A percentile compares a stretch with the other conserved stretches of the same genome.
Conservation (phyloP, 345 rosid genomes). For the Lepidium didymum region DNA sequence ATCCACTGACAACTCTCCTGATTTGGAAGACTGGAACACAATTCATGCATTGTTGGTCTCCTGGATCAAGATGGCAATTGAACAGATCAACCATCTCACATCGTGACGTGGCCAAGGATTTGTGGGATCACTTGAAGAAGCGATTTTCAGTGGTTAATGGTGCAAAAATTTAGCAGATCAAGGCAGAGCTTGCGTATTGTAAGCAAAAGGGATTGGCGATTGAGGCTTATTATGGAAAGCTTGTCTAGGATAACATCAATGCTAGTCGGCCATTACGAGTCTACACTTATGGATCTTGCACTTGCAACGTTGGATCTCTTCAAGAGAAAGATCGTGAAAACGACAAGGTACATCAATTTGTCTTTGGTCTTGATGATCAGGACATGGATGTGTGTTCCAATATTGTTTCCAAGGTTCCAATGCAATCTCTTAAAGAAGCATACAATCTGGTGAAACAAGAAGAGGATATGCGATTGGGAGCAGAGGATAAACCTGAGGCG, state of each 20-base stretch:
- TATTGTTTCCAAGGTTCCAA: too few species aligned
- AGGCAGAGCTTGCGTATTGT: not conserved
- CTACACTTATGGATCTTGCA: too few species aligned
- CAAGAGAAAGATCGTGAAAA: too few species aligned
- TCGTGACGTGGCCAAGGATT: not conserved
- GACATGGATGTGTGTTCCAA: rapidly evolving
- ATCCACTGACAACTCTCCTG: not conserved
- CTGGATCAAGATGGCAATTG: not conserved
- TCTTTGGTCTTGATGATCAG: too few species aligned
- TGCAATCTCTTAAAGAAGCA: too few species aligned
- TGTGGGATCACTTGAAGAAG: not conserved
- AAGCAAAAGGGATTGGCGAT: not conserved
- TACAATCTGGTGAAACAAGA: too few species aligned
- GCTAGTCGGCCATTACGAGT: too few species aligned
- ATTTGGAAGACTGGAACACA: not conserved
- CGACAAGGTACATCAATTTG: too few species aligned
- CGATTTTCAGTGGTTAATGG: not conserved
- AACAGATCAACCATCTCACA: not conserved
- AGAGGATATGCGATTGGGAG: too few species aligned
- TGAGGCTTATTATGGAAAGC: not conserved
- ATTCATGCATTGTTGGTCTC: not conserved
- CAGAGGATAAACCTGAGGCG: too few species aligned
- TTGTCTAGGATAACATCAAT: not conserved
- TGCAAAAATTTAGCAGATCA: not conserved
- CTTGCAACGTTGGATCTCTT: too few species aligned